phyloP scores from a whole-genome alignment of 2,329 filamentous ascomycete genomes.

The Hypoxylon sp. region DNA sequence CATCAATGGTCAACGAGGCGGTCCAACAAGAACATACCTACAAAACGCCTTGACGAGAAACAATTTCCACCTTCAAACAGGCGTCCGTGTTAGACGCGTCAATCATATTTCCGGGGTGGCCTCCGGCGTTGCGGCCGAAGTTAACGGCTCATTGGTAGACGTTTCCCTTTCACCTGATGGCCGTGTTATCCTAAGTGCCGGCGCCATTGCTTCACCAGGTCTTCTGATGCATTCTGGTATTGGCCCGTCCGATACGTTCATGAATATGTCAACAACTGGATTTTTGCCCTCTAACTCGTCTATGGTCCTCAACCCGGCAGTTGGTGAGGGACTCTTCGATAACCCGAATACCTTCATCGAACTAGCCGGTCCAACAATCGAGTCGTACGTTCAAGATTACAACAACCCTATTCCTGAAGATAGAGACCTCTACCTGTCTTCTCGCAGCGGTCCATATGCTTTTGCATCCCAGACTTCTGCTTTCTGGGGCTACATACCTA shows the following conservation, averaged over 20 bases:
- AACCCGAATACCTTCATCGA: conserved; percentile 70
- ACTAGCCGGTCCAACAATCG: conserved; percentile 58
- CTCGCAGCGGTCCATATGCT: conserved; percentile 66
- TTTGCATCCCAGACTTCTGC: conserved; percentile 67
- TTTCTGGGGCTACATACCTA: conserved; percentile 66
- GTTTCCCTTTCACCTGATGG: conserved; percentile 51
- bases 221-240: conserved; percentile 60
- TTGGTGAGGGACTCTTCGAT: conserved; percentile 67
- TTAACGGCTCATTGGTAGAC: conserved; percentile 53
- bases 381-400: conserved; percentile 66
- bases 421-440: conserved; percentile 62
- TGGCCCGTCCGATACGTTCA: conserved; percentile 49
- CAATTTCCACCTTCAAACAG: conserved; percentile 63
- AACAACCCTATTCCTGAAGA: conserved; percentile 60
- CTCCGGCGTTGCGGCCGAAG: conserved; percentile 58
- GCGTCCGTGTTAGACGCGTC: conserved; percentile 62
- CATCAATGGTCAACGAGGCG: conserved; percentile 64
- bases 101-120: conserved; percentile 58
- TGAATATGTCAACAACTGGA: conserved; percentile 36
- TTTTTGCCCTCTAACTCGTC: conserved; percentile 51
- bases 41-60: conserved; percentile 59
- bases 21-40: conserved; percentile 65
- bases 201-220: conserved; percentile 54
- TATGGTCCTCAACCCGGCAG: conserved; percentile 64
- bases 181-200: conserved; percentile 56